These are phyloP conservation scores for Talaromyces sp. DNA, from an alignment of 2,329 filamentous ascomycete genomes.

Conservation along the genomic window DNA sequence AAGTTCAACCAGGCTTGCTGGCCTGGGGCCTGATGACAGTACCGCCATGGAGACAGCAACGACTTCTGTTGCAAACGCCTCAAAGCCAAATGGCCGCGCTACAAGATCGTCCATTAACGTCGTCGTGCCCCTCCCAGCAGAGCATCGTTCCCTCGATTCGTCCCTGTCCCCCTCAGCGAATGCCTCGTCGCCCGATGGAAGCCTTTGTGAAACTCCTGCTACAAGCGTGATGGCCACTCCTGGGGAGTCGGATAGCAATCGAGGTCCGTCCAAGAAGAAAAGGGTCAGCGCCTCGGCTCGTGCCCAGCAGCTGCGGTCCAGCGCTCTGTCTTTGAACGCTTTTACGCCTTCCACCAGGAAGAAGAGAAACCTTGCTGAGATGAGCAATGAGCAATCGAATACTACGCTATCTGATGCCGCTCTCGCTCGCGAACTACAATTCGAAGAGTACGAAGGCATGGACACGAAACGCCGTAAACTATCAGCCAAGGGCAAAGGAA, in stretches of 20 bases:
- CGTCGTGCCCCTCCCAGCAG: slow-evolving; percentile 24
- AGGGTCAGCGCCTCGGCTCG: slow-evolving; percentile 41
- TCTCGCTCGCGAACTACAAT: slow-evolving; percentile 53
- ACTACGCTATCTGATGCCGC: slow-evolving; percentile 41
- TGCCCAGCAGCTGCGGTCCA: slow-evolving; percentile 43
- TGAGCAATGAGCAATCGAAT: slow-evolving; percentile 32
- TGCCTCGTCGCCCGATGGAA: slow-evolving; percentile 37
- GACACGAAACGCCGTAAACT: slow-evolving; percentile 32
- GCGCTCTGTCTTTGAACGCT: slow-evolving; percentile 41
- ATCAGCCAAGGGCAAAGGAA: slow-evolving; percentile 11
- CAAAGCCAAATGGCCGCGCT: neutral
- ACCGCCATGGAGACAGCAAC: neutral
- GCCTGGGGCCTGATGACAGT: slow-evolving; percentile 12
- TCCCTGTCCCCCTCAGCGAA: slow-evolving; percentile 36
- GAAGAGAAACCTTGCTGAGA: slow-evolving; percentile 41
- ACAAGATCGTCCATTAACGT: slow-evolving; percentile 19
- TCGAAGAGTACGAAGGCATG: slow-evolving; percentile 44
- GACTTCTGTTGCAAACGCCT: neutral
- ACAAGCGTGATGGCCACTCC: slow-evolving; percentile 56
- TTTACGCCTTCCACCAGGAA: slow-evolving; percentile 26
- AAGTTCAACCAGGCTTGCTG: slow-evolving; percentile 19
- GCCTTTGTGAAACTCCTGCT: slow-evolving; percentile 54
- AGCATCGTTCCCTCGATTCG: slow-evolving; percentile 18
- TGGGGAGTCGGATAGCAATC: slow-evolving; percentile 33
- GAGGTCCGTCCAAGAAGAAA: slow-evolving; percentile 15